Percentiles rank a stretch among this genome's conserved stretches.
phyloP scores from a whole-genome alignment of 495 filamentous ascomycete genomes.

The Pseudomonodictys pantanalensis region DNA sequence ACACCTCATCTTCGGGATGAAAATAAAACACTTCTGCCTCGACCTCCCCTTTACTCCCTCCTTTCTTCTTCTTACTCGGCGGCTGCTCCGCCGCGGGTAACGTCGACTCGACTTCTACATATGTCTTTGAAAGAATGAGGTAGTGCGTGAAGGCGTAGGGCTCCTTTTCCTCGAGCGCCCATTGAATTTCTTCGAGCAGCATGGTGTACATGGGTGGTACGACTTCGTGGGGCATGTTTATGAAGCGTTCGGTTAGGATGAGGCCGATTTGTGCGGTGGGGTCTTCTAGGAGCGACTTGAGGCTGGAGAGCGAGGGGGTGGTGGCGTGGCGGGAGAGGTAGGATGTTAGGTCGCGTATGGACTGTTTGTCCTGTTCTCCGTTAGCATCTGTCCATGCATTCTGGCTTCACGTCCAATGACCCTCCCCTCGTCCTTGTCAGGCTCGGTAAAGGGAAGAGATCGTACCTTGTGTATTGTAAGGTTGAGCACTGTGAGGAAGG shows the following conservation, averaged over 20 bases:
- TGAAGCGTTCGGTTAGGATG: slow-evolving; percentile 82
- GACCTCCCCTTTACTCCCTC: slow-evolving; percentile 45
- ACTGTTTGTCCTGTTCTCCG: slow-evolving; percentile 23
- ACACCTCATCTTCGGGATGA: slow-evolving; percentile 93
- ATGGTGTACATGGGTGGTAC: slow-evolving; percentile 95
- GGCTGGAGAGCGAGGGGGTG: slow-evolving; percentile 51
- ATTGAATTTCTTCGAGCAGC: slow-evolving; percentile 87
- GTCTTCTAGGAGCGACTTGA: slow-evolving; percentile 55
- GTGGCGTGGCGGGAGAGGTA: slow-evolving; percentile 68
- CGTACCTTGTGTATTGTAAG: slow-evolving; percentile 67
- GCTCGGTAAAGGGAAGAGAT: not conserved
- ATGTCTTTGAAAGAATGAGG: slow-evolving; percentile 83
- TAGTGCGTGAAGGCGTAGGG: slow-evolving; percentile 93
- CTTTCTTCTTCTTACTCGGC: slow-evolving; percentile 75
- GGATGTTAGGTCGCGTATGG: slow-evolving; percentile 50
- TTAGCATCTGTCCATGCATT: no score
- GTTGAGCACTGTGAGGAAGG: slow-evolving; percentile 88
- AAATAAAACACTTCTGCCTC: slow-evolving; percentile 69
- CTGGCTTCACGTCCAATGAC: no score
- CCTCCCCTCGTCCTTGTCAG: no score
- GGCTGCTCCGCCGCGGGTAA: slow-evolving; percentile 61
- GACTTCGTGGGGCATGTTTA: slow-evolving; percentile 92
- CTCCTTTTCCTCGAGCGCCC: slow-evolving; percentile 85
- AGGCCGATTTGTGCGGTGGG: slow-evolving; percentile 66
- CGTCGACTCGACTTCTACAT: slow-evolving; percentile 78